Evolutionary conservation across 306 rosid genomes (phyloP).

Genomic region (Rubus idaeus): DNA sequence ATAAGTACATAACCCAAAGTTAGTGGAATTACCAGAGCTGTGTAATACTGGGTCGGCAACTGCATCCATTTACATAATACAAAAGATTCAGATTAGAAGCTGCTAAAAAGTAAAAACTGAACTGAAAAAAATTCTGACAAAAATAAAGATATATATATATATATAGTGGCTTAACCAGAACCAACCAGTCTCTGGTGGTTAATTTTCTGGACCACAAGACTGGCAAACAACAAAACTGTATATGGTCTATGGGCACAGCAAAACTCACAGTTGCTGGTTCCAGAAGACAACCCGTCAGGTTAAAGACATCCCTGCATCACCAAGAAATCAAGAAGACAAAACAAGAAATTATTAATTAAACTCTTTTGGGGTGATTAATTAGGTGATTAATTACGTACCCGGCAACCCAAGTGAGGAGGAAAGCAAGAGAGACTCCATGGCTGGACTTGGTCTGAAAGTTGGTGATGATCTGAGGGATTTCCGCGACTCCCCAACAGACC

Average conservation of each 20-base stretch:
- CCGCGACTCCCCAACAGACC: constrained; percentile 83
- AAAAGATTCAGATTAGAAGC: background rate
- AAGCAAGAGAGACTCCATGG: constrained; percentile 84
- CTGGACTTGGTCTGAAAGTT: constrained; percentile 77
- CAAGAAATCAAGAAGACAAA: background rate
- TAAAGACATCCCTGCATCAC: constrained; percentile 69
- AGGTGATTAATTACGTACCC: constrained; percentile 44
- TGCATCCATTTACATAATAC: constrained; percentile 39
- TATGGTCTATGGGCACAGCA: background rate
- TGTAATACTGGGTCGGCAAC: constrained; percentile 92
- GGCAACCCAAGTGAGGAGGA: constrained; percentile 94
- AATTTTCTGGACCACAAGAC: constrained; percentile 35
- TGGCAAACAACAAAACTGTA: background rate
- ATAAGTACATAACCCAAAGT: background rate
- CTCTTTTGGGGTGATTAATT: too few species aligned
- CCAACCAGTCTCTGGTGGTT: constrained; percentile 22
- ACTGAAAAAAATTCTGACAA: background rate
- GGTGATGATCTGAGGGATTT: constrained; percentile 89
- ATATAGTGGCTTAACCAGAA: background rate
- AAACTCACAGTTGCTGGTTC: constrained; percentile 90
- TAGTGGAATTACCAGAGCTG: constrained; percentile 72
- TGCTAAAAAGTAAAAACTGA: background rate
- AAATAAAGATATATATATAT: background rate
- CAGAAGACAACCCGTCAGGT: constrained; percentile 77
- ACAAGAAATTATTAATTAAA: background rate